Evolutionary conservation across 179 eudicot species (phyloP).

Genomic region (Pouteria campechiana): DNA sequence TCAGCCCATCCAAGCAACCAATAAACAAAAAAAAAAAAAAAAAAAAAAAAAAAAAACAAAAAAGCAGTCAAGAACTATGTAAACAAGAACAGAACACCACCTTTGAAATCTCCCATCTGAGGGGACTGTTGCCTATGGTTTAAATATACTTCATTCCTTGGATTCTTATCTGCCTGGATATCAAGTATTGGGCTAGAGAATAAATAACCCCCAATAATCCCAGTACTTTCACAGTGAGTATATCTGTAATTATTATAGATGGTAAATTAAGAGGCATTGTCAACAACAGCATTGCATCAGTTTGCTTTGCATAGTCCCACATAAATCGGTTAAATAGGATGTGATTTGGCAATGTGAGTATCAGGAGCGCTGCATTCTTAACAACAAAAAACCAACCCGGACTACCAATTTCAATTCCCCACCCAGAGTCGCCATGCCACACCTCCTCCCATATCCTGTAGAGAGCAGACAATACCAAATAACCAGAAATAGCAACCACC

Average conservation of each 20-base stretch:
- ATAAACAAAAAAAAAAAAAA: too few relatives aligned
- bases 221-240: conserved; percentile 76
- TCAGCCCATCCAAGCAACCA: too few relatives aligned
- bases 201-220: conserved; percentile 86
- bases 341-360: conserved; percentile 86
- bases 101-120: too few relatives aligned
- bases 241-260: conserved; percentile 66
- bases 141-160: conserved; percentile 93
- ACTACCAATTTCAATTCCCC: conserved; percentile 93
- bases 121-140: conserved; percentile 12
- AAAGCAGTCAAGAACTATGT: too few relatives aligned
- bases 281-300: conserved; percentile 59
- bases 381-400: conserved; percentile 88
- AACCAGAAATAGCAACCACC: conserved; percentile 55
- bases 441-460: conserved; percentile 84
- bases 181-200: conserved; percentile 80
- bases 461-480: conserved; percentile 64
- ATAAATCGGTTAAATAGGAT: conserved; percentile 87
- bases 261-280: conserved; percentile 86
- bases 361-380: conserved; percentile 78
- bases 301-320: conserved; percentile 78
- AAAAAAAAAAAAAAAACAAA: too few relatives aligned
- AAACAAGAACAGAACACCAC: too few relatives aligned
- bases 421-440: conserved; percentile 86
- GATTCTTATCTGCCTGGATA: conserved; percentile 84